phyloP scores from a whole-genome alignment of 75 land plant genomes.

The Selaginella tamariscina region DNA sequence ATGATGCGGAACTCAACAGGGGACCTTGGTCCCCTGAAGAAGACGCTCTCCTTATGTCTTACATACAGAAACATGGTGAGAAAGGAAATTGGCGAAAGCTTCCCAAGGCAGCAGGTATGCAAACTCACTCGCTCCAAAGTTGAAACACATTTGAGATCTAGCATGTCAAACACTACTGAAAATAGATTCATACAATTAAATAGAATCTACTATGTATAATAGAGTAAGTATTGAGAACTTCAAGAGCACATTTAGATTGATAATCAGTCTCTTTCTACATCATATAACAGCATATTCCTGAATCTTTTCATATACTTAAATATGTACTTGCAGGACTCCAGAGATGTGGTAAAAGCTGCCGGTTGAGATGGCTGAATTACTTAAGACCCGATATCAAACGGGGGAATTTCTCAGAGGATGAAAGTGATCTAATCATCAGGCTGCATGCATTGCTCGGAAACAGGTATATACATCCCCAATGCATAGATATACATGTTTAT shows the following conservation, averaged over 20 bases:
- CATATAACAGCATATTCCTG: no score
- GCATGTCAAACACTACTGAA: no score
- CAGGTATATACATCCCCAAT: slow-evolving; percentile 13
- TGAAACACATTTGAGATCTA: no score
- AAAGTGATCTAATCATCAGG: slow-evolving; percentile 31
- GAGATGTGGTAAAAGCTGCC: slow-evolving; percentile 31
- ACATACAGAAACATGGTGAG: slow-evolving; percentile 17
- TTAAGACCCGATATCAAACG: slow-evolving; percentile 28
- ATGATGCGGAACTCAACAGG: slow-evolving; percentile 18
- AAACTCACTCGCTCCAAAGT: no score
- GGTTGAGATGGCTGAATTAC: slow-evolving; percentile 29
- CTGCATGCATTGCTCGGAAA: slow-evolving; percentile 35
- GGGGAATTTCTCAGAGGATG: slow-evolving; percentile 31
- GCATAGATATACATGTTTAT: not conserved
- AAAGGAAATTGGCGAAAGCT: slow-evolving; percentile 33
- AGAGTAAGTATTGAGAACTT: no score
- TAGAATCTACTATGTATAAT: no score
- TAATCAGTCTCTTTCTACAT: no score
- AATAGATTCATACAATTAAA: no score
- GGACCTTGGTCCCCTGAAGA: slow-evolving; percentile 37
- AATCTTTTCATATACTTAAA: slow-evolving; percentile 19
- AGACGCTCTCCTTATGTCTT: slow-evolving; percentile 16
- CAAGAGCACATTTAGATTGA: no score
- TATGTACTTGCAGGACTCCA: slow-evolving; percentile 18
- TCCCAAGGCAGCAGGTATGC: slow-evolving; percentile 28